Base-by-base conservation (phyloP, 2,329 filamentous ascomycete genomes). In the Exophiala aquamarina region DNA sequence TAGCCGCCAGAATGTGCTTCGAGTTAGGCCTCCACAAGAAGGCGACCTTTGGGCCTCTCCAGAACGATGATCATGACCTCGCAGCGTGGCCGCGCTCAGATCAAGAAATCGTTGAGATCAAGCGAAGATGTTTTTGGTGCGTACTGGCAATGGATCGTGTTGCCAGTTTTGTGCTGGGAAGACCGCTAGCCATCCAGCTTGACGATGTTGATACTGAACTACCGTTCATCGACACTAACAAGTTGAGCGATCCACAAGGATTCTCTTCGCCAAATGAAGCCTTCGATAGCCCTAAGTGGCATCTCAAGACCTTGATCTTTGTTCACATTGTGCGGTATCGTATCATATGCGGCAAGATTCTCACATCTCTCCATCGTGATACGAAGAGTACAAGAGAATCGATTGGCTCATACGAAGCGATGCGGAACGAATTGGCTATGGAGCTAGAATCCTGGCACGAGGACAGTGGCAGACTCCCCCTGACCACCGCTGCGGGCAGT, bases 101-200 rank as follows among this genome's bases (percentile, higher is more conserved):
- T 23, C 29, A 41, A 17, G 31, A 15, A 6, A 15, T 31, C 11
- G 11, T 34, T 6, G 69, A 73, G 50, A 61, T 66, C 0, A 63
- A 63, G 4, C 52, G 68, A 3, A 47, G 69, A 9, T 72, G 69
- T 28, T 74, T 73, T 44, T 74, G 71, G 69, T 71, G 66, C 44
- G 60, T 71, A 1, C 61, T 73, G 2, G 63, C 65, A 1, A 47
- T 47, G 44, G 44, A 47, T 28, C 34, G 44, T 18, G 23, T 47
- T 18, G 26, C 38, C 7, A 41, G 37, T 21, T 41, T 41, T 29
- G 41, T 38, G 3, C 15, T 47, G 9, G 44, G 44, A n/a, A 20
- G 44, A 28, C 44, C 44, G 3, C 29, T 47, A 6, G 44, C 44
- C 18, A 41, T 47, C 15, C 26, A 41, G 14, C 20, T 41, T n/a